A percentile compares a stretch with the other conserved stretches of the same genome.
Evolutionary conservation across 2,329 filamentous ascomycete genomes (phyloP).

Genomic region (Hirsutella minnesotensis): DNA sequence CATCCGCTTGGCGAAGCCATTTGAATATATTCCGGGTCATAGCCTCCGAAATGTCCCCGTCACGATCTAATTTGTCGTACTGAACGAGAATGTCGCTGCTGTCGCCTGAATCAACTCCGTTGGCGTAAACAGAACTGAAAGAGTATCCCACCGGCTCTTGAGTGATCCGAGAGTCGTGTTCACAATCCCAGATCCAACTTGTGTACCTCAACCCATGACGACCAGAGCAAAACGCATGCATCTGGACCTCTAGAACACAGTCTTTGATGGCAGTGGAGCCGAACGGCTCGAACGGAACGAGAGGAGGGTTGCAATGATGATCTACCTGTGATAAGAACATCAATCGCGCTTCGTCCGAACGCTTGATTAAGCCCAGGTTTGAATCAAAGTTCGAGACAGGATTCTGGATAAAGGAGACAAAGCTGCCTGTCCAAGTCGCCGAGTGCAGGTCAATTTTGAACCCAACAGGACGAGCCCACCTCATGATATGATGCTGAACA

Average conservation of each 20-base stretch:
- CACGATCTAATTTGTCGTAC: background rate
- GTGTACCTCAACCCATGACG: background rate
- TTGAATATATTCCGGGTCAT: background rate
- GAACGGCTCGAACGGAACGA: slow-evolving; percentile 4
- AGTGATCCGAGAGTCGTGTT: background rate
- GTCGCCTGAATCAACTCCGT: background rate
- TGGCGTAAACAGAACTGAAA: background rate
- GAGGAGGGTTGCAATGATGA: slow-evolving; percentile 1
- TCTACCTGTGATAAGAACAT: slow-evolving; percentile 5
- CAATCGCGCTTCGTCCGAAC: slow-evolving; percentile 5
- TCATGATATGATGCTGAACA: background rate
- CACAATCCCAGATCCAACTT: background rate
- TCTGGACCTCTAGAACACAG: slow-evolving; percentile 6
- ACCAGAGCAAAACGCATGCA: slow-evolving; percentile 2
- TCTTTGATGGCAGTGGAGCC: slow-evolving; percentile 3
- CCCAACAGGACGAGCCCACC: slow-evolving; percentile 4
- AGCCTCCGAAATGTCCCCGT: background rate
- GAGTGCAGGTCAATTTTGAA: background rate
- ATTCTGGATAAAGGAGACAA: slow-evolving; percentile 3
- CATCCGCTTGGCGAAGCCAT: background rate
- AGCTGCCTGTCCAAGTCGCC: slow-evolving; percentile 3
- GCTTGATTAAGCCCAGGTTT: background rate
- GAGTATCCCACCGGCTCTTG: background rate
- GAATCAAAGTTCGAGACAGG: background rate
- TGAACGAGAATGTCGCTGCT: background rate